Conservation (phyloP, 139 green algal genomes). For the Micractinium sp. region DNA sequence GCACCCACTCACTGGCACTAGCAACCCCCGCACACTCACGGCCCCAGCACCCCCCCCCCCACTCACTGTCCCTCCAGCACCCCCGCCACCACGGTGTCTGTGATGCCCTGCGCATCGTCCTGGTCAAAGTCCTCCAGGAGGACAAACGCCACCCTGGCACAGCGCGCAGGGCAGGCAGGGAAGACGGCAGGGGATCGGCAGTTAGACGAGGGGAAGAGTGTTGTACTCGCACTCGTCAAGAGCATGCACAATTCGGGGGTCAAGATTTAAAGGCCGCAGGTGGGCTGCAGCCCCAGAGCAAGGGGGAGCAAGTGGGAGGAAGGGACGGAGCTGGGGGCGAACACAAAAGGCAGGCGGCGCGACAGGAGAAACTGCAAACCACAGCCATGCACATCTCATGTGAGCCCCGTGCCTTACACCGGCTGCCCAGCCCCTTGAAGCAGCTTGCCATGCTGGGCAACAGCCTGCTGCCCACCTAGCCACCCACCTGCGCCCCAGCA, state of each 20-base stretch:
- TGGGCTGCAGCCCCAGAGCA: too few relatives aligned
- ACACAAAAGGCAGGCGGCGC: neutral
- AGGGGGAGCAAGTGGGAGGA: neutral
- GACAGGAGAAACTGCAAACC: neutral
- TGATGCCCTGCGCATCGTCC: conserved; percentile 14
- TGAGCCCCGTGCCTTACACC: neutral
- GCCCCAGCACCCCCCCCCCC: too few relatives aligned
- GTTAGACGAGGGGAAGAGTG: neutral
- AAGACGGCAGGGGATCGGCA: neutral
- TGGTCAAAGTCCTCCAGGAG: conserved; percentile 55
- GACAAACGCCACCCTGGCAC: conserved; percentile 43
- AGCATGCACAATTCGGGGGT: too few relatives aligned
- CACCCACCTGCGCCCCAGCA: conserved; percentile 43
- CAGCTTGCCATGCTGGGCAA: too few relatives aligned
- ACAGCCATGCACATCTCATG: too few relatives aligned
- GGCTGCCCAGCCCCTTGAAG: too few relatives aligned
- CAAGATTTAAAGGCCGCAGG: too few relatives aligned
- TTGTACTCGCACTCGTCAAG: too few relatives aligned
- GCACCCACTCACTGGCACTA: conserved; percentile 16
- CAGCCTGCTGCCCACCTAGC: neutral
- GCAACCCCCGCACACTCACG: too few relatives aligned
- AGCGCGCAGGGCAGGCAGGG: neutral
- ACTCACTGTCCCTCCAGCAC: conserved; percentile 47
- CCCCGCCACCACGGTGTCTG: conserved; percentile 34
- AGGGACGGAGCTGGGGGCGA: neutral